Conservation (phyloP, 2,329 filamentous ascomycete species). For the Fulvia fulva region DNA sequence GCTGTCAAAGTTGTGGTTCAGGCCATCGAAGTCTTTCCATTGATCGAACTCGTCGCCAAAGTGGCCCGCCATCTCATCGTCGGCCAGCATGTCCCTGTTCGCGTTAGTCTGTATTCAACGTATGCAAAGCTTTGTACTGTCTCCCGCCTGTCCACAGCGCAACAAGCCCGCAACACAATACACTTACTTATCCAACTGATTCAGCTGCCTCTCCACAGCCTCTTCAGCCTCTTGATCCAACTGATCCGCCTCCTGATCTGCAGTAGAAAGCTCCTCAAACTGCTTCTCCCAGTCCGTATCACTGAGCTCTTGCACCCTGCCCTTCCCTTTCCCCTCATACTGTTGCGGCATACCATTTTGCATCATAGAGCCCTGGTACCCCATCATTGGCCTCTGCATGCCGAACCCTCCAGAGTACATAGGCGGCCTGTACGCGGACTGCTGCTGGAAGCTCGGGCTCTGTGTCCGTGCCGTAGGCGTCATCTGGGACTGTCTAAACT, state of each 20-base stretch:
- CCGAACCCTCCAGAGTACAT: slow-evolving; percentile 54
- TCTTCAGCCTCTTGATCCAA: slow-evolving; percentile 62
- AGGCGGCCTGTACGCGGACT: slow-evolving; percentile 53
- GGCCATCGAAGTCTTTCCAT: slow-evolving; percentile 71
- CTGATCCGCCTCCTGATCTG: slow-evolving; percentile 51
- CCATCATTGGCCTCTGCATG: slow-evolving; percentile 36
- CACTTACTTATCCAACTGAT: slow-evolving; percentile 83
- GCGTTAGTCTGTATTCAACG: slow-evolving; percentile 72
- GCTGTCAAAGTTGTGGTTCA: slow-evolving; percentile 61
- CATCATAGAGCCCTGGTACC: slow-evolving; percentile 30
- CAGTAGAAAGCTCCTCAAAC: slow-evolving; percentile 80
- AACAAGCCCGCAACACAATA: slow-evolving; percentile 11
- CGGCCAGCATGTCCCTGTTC: slow-evolving; percentile 61
- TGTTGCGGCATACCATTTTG: slow-evolving; percentile 41
- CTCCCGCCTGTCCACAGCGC: slow-evolving; percentile 49
- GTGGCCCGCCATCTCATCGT: slow-evolving; percentile 59
- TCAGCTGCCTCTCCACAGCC: slow-evolving; percentile 79
- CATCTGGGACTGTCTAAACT: slow-evolving; percentile 72
- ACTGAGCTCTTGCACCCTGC: slow-evolving; percentile 79
- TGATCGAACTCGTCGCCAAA: slow-evolving; percentile 69
- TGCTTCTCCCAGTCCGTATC: slow-evolving; percentile 95
- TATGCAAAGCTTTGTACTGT: slow-evolving; percentile 85
- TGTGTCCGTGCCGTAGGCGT: slow-evolving; percentile 55
- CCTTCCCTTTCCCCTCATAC: slow-evolving; percentile 76
- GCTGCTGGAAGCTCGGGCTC: slow-evolving; percentile 51